Base-by-base conservation (phyloP, 2,329 filamentous ascomycete genomes). In the Esteya vermicola region DNA sequence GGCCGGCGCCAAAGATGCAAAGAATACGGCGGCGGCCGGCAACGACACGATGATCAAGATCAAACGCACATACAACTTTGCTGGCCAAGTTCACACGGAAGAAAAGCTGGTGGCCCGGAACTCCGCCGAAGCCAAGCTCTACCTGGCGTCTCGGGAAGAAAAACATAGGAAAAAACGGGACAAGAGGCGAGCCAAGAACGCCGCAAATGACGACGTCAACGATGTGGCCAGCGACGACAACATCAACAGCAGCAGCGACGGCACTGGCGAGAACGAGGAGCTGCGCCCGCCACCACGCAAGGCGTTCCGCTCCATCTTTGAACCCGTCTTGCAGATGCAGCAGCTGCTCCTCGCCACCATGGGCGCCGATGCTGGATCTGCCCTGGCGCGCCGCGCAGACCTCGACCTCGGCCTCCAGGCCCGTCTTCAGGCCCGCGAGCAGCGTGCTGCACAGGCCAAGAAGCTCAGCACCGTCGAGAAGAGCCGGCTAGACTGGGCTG, bases 61-160 rank as follows among this genome's bases (percentile, higher is more conserved):
- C 45, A 81, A 77, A 50, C 75, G 78, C 23, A 78, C 73, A 13
- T 85, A 83, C 58, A 81, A 79, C 50, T 85, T 85, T 49, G 81
- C 81, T 27, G 81, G 81, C 23, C 74, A 80, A 50, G 67, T 79
- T 12, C 75, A 81, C 50, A 80, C 70, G 0, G 81, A 85, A 51
- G 77, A 83, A 53, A 84, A 82, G 54, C 60, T 78, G 10, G 76
- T 85, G 1, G 62, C 73, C 4, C 67, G 71, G 33, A 67, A 74
- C 51, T 81, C 76, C 0, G 76, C 76, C 40, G 78, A 81, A 53
- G 78, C 75, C 33, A 73, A 69, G 46, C 63, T 80, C 10, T 78
- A 75, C 48, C 65, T 81, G 13, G 70, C 70, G 2, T 70, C 70
- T 1, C 59, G 67, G 40, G 61, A 58, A 1, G 32, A 30, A 6